A percentile compares a stretch with the other conserved stretches of the same genome.
phyloP scores from a whole-genome alignment of 176 grass and related monocot species.

The Chrysopogon serrulatus region DNA sequence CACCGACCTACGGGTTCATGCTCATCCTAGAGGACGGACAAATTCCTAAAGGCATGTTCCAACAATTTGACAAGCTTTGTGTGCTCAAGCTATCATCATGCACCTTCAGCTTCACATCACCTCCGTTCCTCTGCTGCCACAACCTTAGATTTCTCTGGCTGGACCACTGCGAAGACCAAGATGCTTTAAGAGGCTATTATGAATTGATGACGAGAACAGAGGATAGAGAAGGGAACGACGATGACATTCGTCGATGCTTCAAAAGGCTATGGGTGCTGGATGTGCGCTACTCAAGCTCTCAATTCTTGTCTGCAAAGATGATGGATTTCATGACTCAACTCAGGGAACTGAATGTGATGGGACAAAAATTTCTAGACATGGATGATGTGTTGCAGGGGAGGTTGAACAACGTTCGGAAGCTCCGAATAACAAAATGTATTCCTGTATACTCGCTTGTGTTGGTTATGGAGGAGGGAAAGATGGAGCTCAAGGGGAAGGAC shows the following conservation, averaged over 20 bases:
- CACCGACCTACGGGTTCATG: background rate
- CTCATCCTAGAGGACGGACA: background rate
- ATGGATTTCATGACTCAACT: no score
- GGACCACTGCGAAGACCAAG: background rate
- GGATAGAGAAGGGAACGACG: background rate
- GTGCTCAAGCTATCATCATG: background rate
- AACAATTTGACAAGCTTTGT: no score
- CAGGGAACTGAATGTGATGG: no score
- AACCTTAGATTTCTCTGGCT: conserved; percentile 22
- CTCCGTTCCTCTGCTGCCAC: conserved; percentile 11
- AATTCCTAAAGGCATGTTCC: background rate
- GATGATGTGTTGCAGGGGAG: no score
- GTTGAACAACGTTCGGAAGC: background rate
- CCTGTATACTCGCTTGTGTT: no score
- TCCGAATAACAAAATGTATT: background rate
- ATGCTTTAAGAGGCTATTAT: no score
- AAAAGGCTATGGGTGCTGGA: background rate
- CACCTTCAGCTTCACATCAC: background rate
- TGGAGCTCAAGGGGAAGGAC: background rate
- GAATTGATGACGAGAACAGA: background rate
- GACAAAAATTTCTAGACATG: no score
- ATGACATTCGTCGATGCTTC: background rate
- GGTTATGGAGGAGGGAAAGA: no score
- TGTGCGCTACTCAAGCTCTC: no score
- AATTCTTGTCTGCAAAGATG: no score